Base-by-base conservation (phyloP, 192 early-diverging fungal genomes). In the Gaertneriomyces semiglobifer region DNA sequence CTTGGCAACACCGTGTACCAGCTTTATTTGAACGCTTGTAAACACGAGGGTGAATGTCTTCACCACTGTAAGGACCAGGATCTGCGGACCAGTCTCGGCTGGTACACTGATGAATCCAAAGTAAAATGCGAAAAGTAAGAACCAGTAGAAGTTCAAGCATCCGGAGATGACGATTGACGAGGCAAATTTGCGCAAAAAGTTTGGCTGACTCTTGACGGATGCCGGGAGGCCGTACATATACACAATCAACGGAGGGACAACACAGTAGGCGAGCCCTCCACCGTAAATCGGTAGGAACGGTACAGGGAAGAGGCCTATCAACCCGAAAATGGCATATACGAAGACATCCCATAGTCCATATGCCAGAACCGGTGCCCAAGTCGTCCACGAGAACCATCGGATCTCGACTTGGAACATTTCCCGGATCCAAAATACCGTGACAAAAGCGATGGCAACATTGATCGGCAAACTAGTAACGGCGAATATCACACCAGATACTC, bases 91-190 rank as follows among this genome's bases (percentile, higher is more conserved):
- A 39, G 55, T 57, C 16, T 16, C 4, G 14, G 18, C 12, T 38
- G 55, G 55, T 8, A 39, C 39, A 4, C 38, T 14, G 55, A 57
- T 57, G n/a, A 57, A 57, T 5, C 19, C 14, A 57, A 25, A 57
- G 12, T 57, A 57, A 8, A 57, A 57, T 5, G 19, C 55, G 38
- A 57, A 57, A 57, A 57, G 55, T 16, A 57, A 5, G 55, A 57
- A 57, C 55, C 55, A 57, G 55, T 57, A 57, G 4, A 57, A 4
- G 33, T 57, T 57, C 20, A 57, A 39, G 5, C 20, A 14, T 14
- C 55, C 55, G 6, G 55, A 57, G 33, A 57, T 33, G n/a, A 57
- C 9, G 38, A 57, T 57, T 14, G 55, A 57, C 39, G 55, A 57
- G 12, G 33, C 55, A 57, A 57, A 57, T 14, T 57, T 57, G 18